phyloP scores from a whole-genome alignment of 2,329 filamentous ascomycete species.

The Thermochaetoides dissita region DNA sequence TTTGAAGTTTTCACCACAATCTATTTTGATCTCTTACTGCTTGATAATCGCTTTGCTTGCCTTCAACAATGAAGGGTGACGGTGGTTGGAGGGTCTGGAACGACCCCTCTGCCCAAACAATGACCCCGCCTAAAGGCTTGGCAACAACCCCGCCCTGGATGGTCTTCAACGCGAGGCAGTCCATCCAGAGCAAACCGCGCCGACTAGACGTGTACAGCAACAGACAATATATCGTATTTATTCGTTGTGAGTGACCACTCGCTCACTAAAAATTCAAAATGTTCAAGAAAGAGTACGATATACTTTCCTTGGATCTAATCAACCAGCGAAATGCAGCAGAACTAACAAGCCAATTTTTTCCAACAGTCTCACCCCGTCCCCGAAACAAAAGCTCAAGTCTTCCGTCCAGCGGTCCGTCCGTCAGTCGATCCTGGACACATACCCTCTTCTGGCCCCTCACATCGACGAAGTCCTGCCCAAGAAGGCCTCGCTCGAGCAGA shows the following conservation, averaged over 20 bases:
- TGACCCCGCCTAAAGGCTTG: slow-evolving; percentile 8
- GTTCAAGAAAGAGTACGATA: slow-evolving; percentile 78
- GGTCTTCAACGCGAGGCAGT: slow-evolving; percentile 9
- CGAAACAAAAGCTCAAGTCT: slow-evolving; percentile 95
- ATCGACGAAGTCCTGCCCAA: slow-evolving; percentile 94
- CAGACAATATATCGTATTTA: no score
- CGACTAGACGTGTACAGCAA: no score
- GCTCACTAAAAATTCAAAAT: slow-evolving; percentile 34
- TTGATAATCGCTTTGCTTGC: neutral
- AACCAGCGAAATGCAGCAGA: slow-evolving; percentile 4
- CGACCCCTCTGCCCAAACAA: neutral
- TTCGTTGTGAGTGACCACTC: no score
- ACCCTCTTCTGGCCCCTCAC: slow-evolving; percentile 70
- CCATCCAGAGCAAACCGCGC: neutral
- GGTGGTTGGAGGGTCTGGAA: slow-evolving; percentile 2
- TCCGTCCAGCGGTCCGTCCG: slow-evolving; percentile 82
- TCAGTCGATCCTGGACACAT: slow-evolving; percentile 66
- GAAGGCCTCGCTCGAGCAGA: slow-evolving; percentile 75
- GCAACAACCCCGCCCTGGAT: neutral
- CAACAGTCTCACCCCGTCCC: slow-evolving; percentile 46
- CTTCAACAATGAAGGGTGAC: slow-evolving; percentile 6
- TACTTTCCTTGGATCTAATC: no score
- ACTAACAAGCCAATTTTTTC: slow-evolving; percentile 11
- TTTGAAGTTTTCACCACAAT: neutral
- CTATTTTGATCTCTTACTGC: neutral